Conservation (phyloP, 2,329 filamentous ascomycete genomes). For the Fusarium liriodendri region DNA sequence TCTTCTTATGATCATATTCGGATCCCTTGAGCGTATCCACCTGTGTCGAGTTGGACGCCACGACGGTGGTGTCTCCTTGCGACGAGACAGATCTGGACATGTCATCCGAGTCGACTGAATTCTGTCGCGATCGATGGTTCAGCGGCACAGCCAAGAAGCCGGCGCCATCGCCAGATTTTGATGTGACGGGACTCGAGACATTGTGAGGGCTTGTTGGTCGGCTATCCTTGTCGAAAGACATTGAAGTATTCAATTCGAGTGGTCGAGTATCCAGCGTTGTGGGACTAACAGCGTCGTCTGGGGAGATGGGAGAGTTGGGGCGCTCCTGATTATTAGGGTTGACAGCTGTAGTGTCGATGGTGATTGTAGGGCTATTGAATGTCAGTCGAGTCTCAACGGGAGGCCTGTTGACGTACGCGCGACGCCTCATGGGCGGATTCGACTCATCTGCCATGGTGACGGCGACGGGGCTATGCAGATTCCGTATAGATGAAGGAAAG, state of each 20-base stretch:
- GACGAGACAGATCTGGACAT: slow-evolving; percentile 68
- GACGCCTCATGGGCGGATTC: slow-evolving; percentile 40
- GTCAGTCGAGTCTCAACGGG: slow-evolving; percentile 14
- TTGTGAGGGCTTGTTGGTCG: slow-evolving; percentile 79
- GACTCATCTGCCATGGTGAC: slow-evolving; percentile 38
- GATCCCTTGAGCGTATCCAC: slow-evolving; percentile 53
- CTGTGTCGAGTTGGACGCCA: slow-evolving; percentile 56
- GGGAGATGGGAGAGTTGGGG: slow-evolving; percentile 49
- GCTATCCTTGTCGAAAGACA: slow-evolving; percentile 73
- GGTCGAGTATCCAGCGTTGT: slow-evolving; percentile 51
- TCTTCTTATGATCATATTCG: slow-evolving; percentile 60
- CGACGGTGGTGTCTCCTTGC: slow-evolving; percentile 72
- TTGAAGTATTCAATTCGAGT: slow-evolving; percentile 63
- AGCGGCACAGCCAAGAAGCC: slow-evolving; percentile 75
- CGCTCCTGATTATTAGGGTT: slow-evolving; percentile 43
- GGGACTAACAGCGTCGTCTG: slow-evolving; percentile 56
- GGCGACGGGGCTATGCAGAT: slow-evolving; percentile 13
- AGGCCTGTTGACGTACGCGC: slow-evolving; percentile 41
- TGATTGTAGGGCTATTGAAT: slow-evolving; percentile 61
- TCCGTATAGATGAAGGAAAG: not conserved
- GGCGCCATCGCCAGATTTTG: slow-evolving; percentile 58
- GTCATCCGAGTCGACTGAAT: slow-evolving; percentile 77
- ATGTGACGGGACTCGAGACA: slow-evolving; percentile 69
- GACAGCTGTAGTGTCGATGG: slow-evolving; percentile 63
- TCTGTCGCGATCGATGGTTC: slow-evolving; percentile 69